A percentile compares a stretch with the other conserved stretches of the same genome.
These are phyloP conservation scores for Epichloe aotearoae DNA, from an alignment of 2,329 filamentous ascomycete species.

Conservation along the genomic window DNA sequence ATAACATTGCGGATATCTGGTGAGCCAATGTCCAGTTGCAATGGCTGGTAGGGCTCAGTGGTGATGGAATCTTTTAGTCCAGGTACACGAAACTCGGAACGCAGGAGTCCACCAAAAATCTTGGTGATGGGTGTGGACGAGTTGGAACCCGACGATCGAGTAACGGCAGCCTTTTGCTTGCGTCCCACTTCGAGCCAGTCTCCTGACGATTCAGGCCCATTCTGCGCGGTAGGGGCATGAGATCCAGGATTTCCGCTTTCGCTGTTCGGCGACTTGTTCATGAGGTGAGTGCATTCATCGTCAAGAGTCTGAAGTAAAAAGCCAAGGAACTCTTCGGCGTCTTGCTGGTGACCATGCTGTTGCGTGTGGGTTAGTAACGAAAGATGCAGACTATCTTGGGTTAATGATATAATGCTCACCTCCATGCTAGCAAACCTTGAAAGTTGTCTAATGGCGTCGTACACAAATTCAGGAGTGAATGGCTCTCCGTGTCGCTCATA, in stretches of 20 bases:
- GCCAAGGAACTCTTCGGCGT: constrained; percentile 92
- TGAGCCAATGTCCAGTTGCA: constrained; percentile 88
- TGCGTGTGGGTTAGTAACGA: constrained; percentile 5
- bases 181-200: constrained; percentile 89
- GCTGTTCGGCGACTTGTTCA: constrained; percentile 34
- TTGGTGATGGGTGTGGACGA: constrained; percentile 76
- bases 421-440: constrained; percentile 87
- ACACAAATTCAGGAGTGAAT: constrained; percentile 89
- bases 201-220: constrained; percentile 19
- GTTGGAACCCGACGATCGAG: constrained; percentile 67
- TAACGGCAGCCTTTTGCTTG: constrained; percentile 77
- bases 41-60: constrained; percentile 80
- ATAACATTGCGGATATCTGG: constrained; percentile 79
- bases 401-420: constrained; percentile 34
- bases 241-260: constrained; percentile 23
- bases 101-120: constrained; percentile 84
- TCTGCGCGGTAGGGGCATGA: constrained; percentile 15
- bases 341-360: constrained; percentile 87
- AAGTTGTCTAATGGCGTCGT: constrained; percentile 77
- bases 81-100: constrained; percentile 78
- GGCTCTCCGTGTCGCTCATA: constrained; percentile 83
- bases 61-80: constrained; percentile 86
- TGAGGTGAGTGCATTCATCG: constrained; percentile 75
- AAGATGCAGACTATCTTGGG: neutral
- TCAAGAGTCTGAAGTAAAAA: constrained; percentile 87